Base-by-base conservation (phyloP, 352 stramenopile species). In the Stramenopiles sp. region DNA sequence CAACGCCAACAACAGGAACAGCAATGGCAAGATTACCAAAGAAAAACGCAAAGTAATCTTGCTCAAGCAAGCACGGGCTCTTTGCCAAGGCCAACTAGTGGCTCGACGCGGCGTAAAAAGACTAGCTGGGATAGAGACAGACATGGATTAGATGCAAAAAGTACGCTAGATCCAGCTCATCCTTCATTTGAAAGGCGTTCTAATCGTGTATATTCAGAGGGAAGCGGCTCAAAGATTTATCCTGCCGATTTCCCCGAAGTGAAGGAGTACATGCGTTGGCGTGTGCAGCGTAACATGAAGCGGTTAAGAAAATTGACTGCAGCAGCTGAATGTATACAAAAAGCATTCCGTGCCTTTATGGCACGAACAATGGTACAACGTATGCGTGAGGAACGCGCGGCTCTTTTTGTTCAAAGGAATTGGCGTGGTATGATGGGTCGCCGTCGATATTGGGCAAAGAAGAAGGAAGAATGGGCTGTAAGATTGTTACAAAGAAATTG, bases 211-310 rank as follows among this genome's bases (percentile, higher is more conserved):
- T 94, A 94, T 82, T 88, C 89, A 74, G 83, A 89, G 30, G 90
- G 89, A 23, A 84, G 88, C 7, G 87, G 89, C 30, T 93, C 87
- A 79, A 91, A 91, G 80, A 93, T 95, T 65, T 95, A 95, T 82
- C 89, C 90, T 0, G 7, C 30, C 27, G 43, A 29, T 20, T 84
- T 80, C 30, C 82, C 83, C 7, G 89, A 96, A 81, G 89, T 96
- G 30, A 92, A 92, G 63, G 94, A 98, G 83, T 97, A 97, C 88
- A 98, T 98, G 94, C 85, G 84, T 6, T 98, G 94, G 93, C 87
- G 94, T 73, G 87, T 97, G 31, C 90, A 93, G 82, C 86, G 93
- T 30, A 97, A 97, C 81, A 88, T 93, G 77, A 97, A 96, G 86
- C 86, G 92, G 7, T 87, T 97, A 7, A 83, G 90, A 65, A 78